Conservation (phyloP, 1,284 basidiomycete genomes). For the Microbotryum scabiosae region DNA sequence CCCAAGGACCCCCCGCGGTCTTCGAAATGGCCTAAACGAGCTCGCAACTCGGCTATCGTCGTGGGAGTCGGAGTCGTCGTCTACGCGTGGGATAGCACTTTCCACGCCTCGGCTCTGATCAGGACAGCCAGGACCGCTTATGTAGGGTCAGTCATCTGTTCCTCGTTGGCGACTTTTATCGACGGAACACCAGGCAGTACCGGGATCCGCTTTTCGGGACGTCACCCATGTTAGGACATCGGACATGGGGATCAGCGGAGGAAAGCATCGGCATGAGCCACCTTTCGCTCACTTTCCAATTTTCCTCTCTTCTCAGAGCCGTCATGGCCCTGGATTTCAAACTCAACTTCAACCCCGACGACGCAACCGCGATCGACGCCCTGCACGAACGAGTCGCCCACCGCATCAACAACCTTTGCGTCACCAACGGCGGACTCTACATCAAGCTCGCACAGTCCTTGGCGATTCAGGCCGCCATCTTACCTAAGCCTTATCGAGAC, state of each 20-base stretch:
- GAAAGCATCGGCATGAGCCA: neutral
- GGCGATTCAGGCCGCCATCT: slow-evolving; percentile 69
- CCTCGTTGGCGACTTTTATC: slow-evolving; percentile 37
- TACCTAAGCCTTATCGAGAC: slow-evolving; percentile 64
- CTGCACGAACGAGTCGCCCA: slow-evolving; percentile 73
- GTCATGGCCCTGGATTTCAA: slow-evolving; percentile 70
- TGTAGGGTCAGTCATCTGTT: slow-evolving; percentile 45
- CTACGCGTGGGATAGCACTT: slow-evolving; percentile 52
- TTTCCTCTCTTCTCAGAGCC: slow-evolving; percentile 44
- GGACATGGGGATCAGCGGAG: neutral
- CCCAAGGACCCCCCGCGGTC: neutral
- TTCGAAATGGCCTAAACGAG: neutral
- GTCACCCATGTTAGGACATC: no score
- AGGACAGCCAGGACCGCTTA: slow-evolving; percentile 59
- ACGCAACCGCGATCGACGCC: slow-evolving; percentile 57
- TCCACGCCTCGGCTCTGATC: slow-evolving; percentile 58
- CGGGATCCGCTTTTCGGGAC: neutral
- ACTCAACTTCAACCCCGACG: slow-evolving; percentile 63
- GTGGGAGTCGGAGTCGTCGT: slow-evolving; percentile 45
- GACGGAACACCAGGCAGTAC: neutral
- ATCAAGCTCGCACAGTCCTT: slow-evolving; percentile 69
- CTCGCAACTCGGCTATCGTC: slow-evolving; percentile 1
- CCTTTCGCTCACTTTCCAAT: neutral
- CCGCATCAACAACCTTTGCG: slow-evolving; percentile 61
- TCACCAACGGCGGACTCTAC: slow-evolving; percentile 73